Conservation (phyloP, 495 filamentous ascomycete genomes). For the Neurospora terricola region DNA sequence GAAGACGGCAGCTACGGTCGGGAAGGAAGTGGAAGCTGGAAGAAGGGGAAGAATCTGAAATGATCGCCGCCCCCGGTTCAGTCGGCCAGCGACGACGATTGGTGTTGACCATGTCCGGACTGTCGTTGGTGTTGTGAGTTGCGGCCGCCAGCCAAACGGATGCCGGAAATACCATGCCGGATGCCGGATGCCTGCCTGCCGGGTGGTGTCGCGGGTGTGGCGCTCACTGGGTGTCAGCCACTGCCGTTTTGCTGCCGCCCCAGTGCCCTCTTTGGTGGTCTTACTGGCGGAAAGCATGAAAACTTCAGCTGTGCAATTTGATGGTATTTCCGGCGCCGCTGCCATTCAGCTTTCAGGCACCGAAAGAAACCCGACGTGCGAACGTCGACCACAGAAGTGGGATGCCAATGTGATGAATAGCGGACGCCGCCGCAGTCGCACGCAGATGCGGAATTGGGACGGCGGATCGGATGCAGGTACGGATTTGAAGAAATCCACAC, state of each 20-base stretch:
- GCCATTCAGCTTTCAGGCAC: not conserved
- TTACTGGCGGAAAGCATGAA: too few relatives aligned
- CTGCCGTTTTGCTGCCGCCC: not conserved
- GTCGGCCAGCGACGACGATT: too few relatives aligned
- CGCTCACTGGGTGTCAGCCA: not conserved
- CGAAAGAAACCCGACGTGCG: not conserved
- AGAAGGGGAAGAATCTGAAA: not conserved
- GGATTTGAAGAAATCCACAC: not conserved
- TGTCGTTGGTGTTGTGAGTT: not conserved
- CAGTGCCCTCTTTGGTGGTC: not conserved
- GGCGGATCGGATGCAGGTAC: not conserved
- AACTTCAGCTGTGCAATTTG: too few relatives aligned
- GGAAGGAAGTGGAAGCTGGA: not conserved
- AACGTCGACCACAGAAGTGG: not conserved
- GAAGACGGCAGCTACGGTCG: not conserved
- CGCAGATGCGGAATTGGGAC: not conserved
- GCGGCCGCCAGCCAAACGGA: not conserved
- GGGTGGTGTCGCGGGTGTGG: not conserved
- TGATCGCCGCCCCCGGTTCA: not conserved
- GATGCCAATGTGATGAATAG: not conserved
- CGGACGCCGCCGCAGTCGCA: not conserved
- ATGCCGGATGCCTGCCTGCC: not conserved
- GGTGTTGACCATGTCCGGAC: too few relatives aligned
- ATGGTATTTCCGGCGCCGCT: not conserved
- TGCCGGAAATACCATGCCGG: not conserved